Percentiles rank a stretch among this genome's conserved stretches.
These are phyloP conservation scores for Saccharomycopsis malanga DNA, from an alignment of 805 yeast genomes.

Conservation along the genomic window DNA sequence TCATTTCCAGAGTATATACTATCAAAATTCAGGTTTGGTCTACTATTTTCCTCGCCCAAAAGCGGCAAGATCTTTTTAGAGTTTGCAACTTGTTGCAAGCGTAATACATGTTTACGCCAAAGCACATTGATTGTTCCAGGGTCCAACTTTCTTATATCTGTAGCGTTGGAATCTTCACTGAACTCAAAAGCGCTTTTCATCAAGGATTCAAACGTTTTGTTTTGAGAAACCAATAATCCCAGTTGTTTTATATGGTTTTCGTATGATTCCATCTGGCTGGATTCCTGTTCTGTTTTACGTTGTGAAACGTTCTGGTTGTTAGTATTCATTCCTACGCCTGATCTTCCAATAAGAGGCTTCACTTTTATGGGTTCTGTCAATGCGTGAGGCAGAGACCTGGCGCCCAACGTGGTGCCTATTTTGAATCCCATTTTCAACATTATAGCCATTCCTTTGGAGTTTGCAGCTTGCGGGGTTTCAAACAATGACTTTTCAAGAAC, in stretches of 20 bases:
- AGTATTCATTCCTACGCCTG: not conserved
- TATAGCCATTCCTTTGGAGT: slow-evolving; percentile 40
- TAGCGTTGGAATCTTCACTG: slow-evolving; percentile 2
- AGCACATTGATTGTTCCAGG: not conserved
- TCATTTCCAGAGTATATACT: not conserved
- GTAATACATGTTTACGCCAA: not conserved
- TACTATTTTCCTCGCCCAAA: not conserved
- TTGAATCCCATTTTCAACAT: slow-evolving; percentile 57
- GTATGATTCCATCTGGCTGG: not conserved
- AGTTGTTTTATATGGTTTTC: not conserved
- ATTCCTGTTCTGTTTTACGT: not conserved
- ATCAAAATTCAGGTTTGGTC: not conserved
- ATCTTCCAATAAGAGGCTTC: not conserved
- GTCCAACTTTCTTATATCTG: not conserved
- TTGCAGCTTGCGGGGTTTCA: not conserved
- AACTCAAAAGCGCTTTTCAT: slow-evolving; percentile 6
- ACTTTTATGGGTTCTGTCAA: not conserved
- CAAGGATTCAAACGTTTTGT: not conserved
- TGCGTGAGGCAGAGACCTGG: not conserved
- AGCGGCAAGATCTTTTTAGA: not conserved
- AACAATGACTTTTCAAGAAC: not conserved
- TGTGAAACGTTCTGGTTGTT: not conserved
- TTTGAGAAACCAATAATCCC: not conserved
- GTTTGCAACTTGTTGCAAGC: not conserved
- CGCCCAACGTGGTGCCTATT: slow-evolving; percentile 41